A percentile compares a stretch with the other conserved stretches of the same genome.
Evolutionary conservation across 495 filamentous ascomycete species (phyloP).

Genomic region (Clohesyomyces aquaticus): DNA sequence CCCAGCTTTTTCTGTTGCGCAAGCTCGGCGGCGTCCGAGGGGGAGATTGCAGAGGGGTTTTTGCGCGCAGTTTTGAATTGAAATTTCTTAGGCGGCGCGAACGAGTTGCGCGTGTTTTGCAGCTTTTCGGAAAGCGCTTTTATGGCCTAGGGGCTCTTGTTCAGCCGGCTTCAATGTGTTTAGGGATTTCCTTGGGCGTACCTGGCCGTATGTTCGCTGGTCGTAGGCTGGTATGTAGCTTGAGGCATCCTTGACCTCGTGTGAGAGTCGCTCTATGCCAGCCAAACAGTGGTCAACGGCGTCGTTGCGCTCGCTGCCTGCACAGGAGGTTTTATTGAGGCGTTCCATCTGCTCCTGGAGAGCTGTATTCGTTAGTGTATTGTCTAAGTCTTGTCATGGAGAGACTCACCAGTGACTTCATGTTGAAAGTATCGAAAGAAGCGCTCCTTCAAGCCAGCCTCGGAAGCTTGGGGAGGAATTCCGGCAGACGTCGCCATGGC

Average conservation of each 20-base stretch:
- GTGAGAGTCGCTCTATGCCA: slow-evolving; percentile 66
- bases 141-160: slow-evolving; percentile 65
- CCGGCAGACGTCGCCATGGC: slow-evolving; percentile 13
- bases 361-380: slow-evolving; percentile 46
- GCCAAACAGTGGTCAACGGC: slow-evolving; percentile 70
- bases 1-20: slow-evolving; percentile 54
- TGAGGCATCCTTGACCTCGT: slow-evolving; percentile 69
- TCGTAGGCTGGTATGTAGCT: slow-evolving; percentile 75
- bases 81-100: slow-evolving; percentile 71
- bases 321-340: slow-evolving; percentile 55
- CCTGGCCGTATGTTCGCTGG: slow-evolving; percentile 73
- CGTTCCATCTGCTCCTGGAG: slow-evolving; percentile 65
- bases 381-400: neutral
- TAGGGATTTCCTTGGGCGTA: slow-evolving; percentile 50
- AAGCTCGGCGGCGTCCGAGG: slow-evolving; percentile 59
- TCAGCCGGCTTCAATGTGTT: too few species aligned
- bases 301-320: slow-evolving; percentile 63
- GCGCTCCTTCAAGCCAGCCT: slow-evolving; percentile 64
- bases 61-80: slow-evolving; percentile 67
- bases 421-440: slow-evolving; percentile 82
- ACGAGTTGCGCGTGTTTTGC: slow-evolving; percentile 57
- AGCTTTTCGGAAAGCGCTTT: slow-evolving; percentile 70
- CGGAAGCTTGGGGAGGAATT: slow-evolving; percentile 34
- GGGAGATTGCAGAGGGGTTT: slow-evolving; percentile 59
- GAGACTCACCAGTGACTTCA: slow-evolving; percentile 63